A percentile compares a stretch with the other conserved stretches of the same genome.
Evolutionary conservation across 345 rosid species (phyloP).

Genomic region (Acer negundo): DNA sequence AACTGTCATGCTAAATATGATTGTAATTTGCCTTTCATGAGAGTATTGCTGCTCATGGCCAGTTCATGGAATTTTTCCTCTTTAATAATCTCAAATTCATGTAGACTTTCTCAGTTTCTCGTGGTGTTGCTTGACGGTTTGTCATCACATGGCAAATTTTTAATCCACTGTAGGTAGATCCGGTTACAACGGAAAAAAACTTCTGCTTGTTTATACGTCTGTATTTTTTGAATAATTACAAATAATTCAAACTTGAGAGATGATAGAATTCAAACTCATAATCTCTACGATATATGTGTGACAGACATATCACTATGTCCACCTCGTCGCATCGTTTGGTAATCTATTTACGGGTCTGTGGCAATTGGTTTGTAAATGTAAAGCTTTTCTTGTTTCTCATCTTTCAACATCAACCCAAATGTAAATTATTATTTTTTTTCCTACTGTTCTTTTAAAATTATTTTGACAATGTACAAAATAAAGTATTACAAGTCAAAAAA

Average conservation of each 20-base stretch:
- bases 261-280: too few species aligned
- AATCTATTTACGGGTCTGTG: background rate
- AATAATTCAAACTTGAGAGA: too few species aligned
- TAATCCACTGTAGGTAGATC: background rate
- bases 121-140: conserved; percentile 18
- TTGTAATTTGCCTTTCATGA: background rate
- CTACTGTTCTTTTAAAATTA: too few species aligned
- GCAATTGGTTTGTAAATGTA: background rate
- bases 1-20: background rate
- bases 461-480: background rate
- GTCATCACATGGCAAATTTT: conserved; percentile 9
- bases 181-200: background rate
- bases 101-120: background rate
- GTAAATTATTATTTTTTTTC: too few species aligned
- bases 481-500: background rate
- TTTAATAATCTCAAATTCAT: background rate
- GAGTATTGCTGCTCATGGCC: background rate
- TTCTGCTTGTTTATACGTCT: background rate
- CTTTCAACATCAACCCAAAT: background rate
- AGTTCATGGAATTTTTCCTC: conserved; percentile 2
- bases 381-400: background rate
- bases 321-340: too few species aligned
- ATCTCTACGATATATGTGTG: too few species aligned
- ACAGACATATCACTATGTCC: too few species aligned
- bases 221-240: too few species aligned